phyloP scores from a whole-genome alignment of 1,284 basidiomycete species.

The Austroboletus novae-zelandiae region DNA sequence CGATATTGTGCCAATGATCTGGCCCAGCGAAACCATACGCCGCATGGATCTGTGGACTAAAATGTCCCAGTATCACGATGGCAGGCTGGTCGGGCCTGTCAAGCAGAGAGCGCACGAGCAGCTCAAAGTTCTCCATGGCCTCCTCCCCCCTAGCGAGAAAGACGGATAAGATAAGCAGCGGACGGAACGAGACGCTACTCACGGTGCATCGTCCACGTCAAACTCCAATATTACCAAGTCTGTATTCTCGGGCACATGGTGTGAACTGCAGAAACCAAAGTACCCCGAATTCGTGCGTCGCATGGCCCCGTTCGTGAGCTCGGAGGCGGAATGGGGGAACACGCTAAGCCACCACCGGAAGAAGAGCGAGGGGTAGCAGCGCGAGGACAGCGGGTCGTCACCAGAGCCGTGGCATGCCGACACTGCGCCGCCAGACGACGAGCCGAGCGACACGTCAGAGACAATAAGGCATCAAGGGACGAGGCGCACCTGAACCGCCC shows the following conservation, averaged over 20 bases:
- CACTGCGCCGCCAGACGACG: conserved; percentile 43
- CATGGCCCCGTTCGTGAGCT: conserved; percentile 94
- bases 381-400: conserved; percentile 82
- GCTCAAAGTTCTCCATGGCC: conserved; percentile 83
- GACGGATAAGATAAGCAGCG: neutral
- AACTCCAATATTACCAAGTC: conserved; percentile 94
- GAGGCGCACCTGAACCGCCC: conserved; percentile 78
- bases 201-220: conserved; percentile 86
- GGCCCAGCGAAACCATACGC: conserved; percentile 82
- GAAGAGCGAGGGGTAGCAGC: conserved; percentile 87
- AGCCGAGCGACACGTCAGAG: neutral
- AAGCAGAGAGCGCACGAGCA: conserved; percentile 87
- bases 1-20: conserved; percentile 82
- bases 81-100: conserved; percentile 86
- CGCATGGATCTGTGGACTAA: conserved; percentile 79
- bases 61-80: conserved; percentile 88
- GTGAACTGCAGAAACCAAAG: conserved; percentile 87
- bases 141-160: conserved; percentile 55
- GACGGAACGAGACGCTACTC: conserved; percentile 33
- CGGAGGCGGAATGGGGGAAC: conserved; percentile 92
- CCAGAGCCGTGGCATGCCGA: conserved; percentile 93
- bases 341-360: conserved; percentile 95
- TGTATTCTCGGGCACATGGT: conserved; percentile 88
- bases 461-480: neutral
- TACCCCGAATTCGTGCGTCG: conserved; percentile 86